Percentiles rank a stretch among this genome's conserved stretches.
phyloP scores from a whole-genome alignment of 2,329 filamentous ascomycete genomes.

The Zymoseptoria brevis region DNA sequence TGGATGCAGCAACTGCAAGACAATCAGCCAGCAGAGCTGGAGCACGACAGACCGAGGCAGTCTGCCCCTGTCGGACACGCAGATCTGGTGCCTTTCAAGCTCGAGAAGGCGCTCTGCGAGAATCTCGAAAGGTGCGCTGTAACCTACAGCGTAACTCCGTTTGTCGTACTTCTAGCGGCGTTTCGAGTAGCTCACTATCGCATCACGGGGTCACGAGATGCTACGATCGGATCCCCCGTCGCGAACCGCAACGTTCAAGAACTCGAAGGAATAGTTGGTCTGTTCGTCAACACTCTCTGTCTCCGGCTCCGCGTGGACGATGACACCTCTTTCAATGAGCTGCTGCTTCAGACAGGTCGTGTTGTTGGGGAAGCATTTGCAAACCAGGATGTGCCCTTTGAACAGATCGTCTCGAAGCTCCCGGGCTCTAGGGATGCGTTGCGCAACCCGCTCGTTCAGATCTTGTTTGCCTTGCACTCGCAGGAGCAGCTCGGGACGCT shows the following conservation, averaged over 20 bases:
- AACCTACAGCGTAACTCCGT: slow-evolving; percentile 1
- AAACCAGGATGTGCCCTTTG: slow-evolving; percentile 7
- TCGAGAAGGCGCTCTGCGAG: not conserved
- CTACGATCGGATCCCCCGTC: slow-evolving; percentile 2
- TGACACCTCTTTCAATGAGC: slow-evolving; percentile 2
- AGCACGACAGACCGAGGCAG: slow-evolving; percentile 1
- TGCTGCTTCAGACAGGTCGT: slow-evolving; percentile 4
- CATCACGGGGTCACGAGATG: slow-evolving; percentile 2
- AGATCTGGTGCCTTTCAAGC: not conserved
- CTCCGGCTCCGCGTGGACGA: slow-evolving; percentile 1
- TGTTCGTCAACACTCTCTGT: slow-evolving; percentile 6
- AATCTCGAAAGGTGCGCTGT: not conserved
- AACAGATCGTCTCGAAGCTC: slow-evolving; percentile 2
- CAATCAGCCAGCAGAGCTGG: slow-evolving; percentile 3
- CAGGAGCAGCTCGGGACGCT: slow-evolving; percentile 5
- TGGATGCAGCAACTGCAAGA: slow-evolving; percentile 2
- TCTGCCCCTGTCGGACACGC: not conserved
- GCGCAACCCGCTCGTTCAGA: slow-evolving; percentile 7
- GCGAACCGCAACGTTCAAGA: slow-evolving; percentile 2
- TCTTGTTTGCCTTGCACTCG: slow-evolving; percentile 7
- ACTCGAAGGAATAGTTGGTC: slow-evolving; percentile 3
- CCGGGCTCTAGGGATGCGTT: slow-evolving; percentile 1
- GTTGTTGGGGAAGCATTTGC: not conserved
- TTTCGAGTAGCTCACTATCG: slow-evolving; percentile 5
- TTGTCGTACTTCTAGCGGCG: slow-evolving; percentile 3